These are phyloP conservation scores for Fraxinus greggii DNA, from an alignment of 305 asterid genomes.

Conservation along the genomic window DNA sequence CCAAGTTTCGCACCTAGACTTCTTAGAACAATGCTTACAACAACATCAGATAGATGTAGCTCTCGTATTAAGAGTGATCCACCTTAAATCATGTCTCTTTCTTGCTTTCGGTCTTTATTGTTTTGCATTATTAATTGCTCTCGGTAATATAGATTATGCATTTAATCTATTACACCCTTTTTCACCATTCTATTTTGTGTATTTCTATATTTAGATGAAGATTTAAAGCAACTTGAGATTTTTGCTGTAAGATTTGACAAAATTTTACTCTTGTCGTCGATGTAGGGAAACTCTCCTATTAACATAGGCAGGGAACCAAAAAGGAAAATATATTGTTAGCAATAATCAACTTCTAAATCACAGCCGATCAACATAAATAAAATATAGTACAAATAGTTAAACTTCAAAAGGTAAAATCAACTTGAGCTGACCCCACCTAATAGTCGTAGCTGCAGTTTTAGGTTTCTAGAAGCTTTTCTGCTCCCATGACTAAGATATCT, in stretches of 20 bases:
- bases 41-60: not conserved
- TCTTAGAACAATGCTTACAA: not conserved
- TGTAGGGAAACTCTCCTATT: not conserved
- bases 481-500: conserved; percentile 19
- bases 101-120: not conserved
- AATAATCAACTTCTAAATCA: conserved; percentile 25
- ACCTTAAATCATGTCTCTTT: not conserved
- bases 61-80: not conserved
- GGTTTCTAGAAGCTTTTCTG: conserved; percentile 43
- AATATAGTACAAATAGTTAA: not conserved
- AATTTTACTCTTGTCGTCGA: not conserved
- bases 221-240: not conserved
- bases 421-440: conserved; percentile 17
- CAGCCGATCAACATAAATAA: conserved; percentile 14
- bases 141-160: not conserved
- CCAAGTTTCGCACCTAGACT: not conserved
- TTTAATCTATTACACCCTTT: not conserved
- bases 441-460: conserved; percentile 27
- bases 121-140: not conserved
- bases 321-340: not conserved
- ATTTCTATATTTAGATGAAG: not conserved
- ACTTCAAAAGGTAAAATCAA: conserved; percentile 25
- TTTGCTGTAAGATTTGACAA: not conserved
- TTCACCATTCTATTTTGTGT: not conserved
- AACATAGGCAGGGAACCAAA: not conserved